These are phyloP conservation scores for Xylaria castorea DNA, from an alignment of 495 filamentous ascomycete genomes.

Conservation along the genomic window DNA sequence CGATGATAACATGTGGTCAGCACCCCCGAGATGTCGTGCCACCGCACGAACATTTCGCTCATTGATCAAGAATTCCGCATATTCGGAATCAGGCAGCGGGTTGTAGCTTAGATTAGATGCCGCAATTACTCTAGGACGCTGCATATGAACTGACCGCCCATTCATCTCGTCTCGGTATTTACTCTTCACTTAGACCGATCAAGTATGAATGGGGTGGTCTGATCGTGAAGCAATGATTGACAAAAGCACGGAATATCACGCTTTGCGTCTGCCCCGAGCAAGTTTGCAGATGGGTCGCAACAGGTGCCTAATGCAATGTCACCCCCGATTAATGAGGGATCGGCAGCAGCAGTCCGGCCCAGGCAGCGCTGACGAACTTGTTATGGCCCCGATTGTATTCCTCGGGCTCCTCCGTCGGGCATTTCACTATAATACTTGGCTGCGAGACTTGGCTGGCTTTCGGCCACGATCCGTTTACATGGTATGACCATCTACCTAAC, in stretches of 20 bases:
- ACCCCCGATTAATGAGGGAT: constrained; percentile 20
- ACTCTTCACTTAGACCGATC: not conserved
- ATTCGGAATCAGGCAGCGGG: constrained; percentile 16
- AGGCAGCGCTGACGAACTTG: constrained; percentile 11
- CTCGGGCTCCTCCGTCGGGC: constrained; percentile 10
- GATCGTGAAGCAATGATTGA: not conserved
- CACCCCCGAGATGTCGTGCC: constrained; percentile 4
- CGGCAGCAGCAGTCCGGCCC: not conserved
- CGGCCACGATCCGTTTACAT: not conserved
- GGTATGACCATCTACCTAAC: not conserved
- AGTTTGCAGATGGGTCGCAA: constrained; percentile 16
- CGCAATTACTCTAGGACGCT: not conserved
- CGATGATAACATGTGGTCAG: constrained; percentile 5
- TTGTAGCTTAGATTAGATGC: not conserved
- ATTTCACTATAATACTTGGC: not conserved
- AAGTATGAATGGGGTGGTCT: constrained; percentile 1
- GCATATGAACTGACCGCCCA: not conserved
- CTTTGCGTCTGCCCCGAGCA: constrained; percentile 13
- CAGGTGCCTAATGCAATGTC: constrained; percentile 13
- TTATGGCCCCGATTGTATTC: not conserved
- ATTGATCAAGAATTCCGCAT: constrained; percentile 27
- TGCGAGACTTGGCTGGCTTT: not conserved
- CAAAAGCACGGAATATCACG: constrained; percentile 10
- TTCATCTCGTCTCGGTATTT: constrained; percentile 13
- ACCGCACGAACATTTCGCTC: constrained; percentile 18